Base-by-base conservation (phyloP, 2,329 filamentous ascomycete genomes). In the Penicillium hordei region DNA sequence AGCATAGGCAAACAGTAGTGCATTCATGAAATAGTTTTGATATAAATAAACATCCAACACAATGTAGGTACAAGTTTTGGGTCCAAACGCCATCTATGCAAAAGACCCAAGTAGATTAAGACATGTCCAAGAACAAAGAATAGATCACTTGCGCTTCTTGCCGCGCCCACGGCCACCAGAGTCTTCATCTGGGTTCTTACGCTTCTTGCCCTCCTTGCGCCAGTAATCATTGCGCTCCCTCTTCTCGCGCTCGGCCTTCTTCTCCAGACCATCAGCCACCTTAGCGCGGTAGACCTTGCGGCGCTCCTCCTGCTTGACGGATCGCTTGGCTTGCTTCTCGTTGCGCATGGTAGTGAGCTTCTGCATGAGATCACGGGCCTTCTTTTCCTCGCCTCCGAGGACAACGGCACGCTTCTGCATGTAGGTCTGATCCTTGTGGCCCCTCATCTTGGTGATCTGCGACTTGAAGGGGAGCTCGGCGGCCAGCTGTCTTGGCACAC, bases 361-460 rank as follows among this genome's bases (percentile, higher is more conserved):
- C 79, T 96, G 90, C 86, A 99, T 89, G 64, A 99, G 80, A 66
- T 92, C 87, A 33, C 94, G 83, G 5, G 92, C 92, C 75, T 89
- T 89, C 82, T 89, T 91, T 83, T 99, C 94, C 75, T 97, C 93
- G 27, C 88, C 88, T 13, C 88, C 83, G 17, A 91, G 77, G 25
- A 96, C 86, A n/a, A 97, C 91, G 15, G 93, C 94, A 10, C 94
- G 89, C 80, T 97, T 97, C 80, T 96, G 91, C 82, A 96, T 82
- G 75, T 99, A 99, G 23, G 93, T 96, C 70, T 88, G 78, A 68
- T 87, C 88, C 74, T 85, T 87, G 79, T 93, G 91, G 60, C 89
- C 86, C 76, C 89, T 89, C 79, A 89, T 93, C 72, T 86, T 81
- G 23, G 89, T 84, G 70, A 96, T 93, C 75, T 99, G 94, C 13